Percentiles rank a stretch among this genome's conserved stretches.
These are phyloP conservation scores for Recurvomyces mirabilis DNA, from an alignment of 495 filamentous ascomycete genomes.

Conservation along the genomic window DNA sequence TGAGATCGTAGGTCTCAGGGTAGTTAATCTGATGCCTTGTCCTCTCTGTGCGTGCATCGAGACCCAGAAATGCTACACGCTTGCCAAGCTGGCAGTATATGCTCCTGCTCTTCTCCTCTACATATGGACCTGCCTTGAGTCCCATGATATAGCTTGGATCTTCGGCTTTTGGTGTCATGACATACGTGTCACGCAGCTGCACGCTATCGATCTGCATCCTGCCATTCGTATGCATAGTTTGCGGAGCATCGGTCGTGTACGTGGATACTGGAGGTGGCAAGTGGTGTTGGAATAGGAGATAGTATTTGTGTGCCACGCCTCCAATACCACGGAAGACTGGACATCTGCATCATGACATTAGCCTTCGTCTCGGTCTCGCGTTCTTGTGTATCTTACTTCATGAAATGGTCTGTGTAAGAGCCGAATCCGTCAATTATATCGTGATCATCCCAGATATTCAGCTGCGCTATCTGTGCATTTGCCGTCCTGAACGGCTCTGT, in stretches of 20 bases:
- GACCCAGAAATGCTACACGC: conserved; percentile 70
- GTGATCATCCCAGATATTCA: conserved; percentile 95
- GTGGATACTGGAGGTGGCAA: conserved; percentile 69
- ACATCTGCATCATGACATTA: too few relatives aligned
- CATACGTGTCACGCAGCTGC: conserved; percentile 57
- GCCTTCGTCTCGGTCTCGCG: too few relatives aligned
- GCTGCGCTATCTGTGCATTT: conserved; percentile 78
- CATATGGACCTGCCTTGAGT: conserved; percentile 61
- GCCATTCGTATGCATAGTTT: conserved; percentile 36
- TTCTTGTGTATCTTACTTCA: too few relatives aligned
- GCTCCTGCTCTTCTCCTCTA: conserved; percentile 66
- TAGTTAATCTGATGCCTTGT: conserved; percentile 89
- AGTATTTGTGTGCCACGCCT: conserved; percentile 53
- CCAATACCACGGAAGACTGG: conserved; percentile 86
- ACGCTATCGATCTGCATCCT: conserved; percentile 43
- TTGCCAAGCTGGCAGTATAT: conserved; percentile 78
- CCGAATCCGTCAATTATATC: conserved; percentile 60
- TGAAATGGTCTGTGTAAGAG: conserved; percentile 85
- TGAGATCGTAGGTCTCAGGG: conserved; percentile 72
- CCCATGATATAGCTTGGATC: conserved; percentile 77
- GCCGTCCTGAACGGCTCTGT: conserved; percentile 71
- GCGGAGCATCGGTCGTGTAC: conserved; percentile 59
- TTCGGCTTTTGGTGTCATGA: conserved; percentile 44
- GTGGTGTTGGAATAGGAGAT: conserved; percentile 91
- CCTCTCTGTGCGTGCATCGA: conserved; percentile 86